Evolutionary conservation across 1,139 yeast genomes (phyloP), one percentile per base, ranked within the genome.

Genomic region (Nakaseomyces kungkrabaensis): DNA sequence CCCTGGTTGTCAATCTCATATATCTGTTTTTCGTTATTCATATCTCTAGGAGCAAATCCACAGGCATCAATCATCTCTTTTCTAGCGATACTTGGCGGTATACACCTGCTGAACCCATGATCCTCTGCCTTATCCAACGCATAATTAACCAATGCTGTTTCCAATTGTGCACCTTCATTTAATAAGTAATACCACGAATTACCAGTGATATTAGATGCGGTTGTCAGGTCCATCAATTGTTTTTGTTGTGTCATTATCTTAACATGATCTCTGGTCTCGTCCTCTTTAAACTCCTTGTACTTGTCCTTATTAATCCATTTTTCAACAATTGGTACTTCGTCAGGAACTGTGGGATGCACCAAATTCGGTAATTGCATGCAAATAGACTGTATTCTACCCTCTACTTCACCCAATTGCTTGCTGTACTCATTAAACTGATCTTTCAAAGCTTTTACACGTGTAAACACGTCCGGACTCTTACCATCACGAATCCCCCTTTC

Each of bases 11-110:
- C 68, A 13, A 88, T 64, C 47, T 76, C 76, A 66, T 90, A 94
- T 0, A 89, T 82, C 63, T 94, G 99, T 50, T 82, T 82, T 59
- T 89, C 97, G 51, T 82, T 81, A 59, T 86, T 85, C 58, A 82
- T 83, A 63, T 92, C 98, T 52, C 95, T 79, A 8, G 99, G 99
- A 62, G 84, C 82, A 69, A 90, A 94, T 0, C 99, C 99, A 71
- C 98, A 94, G 0, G 97, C 97, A 55, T 75, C 72, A 0, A 90
- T 81, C 9, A 88, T 73, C 55, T 86, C 95, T 25, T 79, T 73
- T 55, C 86, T 79, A 1, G 90, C 96, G 26, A 92, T 78, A 1
- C 95, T 79, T 1, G 98, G 98, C 0, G 98, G 97, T 7, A 79
- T 68, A 10, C 83, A 79, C 76, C 84, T 76, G 37, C 68, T 67